Evolutionary conservation across 2,329 filamentous ascomycete species (phyloP).

Genomic region (Microdochium bolleyi): DNA sequence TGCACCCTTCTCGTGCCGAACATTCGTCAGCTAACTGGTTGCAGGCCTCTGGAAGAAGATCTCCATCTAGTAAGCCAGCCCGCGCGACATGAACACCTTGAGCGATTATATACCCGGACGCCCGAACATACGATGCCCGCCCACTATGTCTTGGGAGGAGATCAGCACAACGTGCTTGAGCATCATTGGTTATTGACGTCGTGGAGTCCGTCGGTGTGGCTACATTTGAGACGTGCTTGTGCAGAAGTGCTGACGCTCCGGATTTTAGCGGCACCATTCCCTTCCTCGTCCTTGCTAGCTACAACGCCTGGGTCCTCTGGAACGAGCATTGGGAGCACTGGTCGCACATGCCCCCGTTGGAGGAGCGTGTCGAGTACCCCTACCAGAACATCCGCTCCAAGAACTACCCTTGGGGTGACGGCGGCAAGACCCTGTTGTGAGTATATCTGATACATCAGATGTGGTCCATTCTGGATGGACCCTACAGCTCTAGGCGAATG

Average conservation of each 20-base stretch:
- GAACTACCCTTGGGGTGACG: constrained; percentile 92
- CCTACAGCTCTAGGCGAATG: background rate
- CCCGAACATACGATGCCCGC: background rate
- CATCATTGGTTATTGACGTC: background rate
- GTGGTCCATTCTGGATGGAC: constrained; percentile 1
- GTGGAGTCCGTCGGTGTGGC: background rate
- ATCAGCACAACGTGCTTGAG: background rate
- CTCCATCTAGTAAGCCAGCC: constrained; percentile 75
- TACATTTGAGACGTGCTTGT: background rate
- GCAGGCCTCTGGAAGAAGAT: constrained; percentile 93
- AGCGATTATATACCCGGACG: constrained; percentile 1
- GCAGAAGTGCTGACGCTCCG: background rate
- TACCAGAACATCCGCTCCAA: constrained; percentile 98
- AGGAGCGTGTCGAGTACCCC: constrained; percentile 87
- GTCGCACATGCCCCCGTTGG: constrained; percentile 73
- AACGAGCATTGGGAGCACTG: constrained; percentile 97
- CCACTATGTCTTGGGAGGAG: background rate
- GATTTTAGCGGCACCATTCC: constrained; percentile 62
- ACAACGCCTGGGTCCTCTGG: constrained; percentile 90
- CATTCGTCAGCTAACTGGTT: constrained; percentile 21
- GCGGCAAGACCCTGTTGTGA: constrained; percentile 80
- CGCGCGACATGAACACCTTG: constrained; percentile 1
- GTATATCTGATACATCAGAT: constrained; percentile 18
- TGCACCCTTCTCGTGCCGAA: constrained; percentile 1
- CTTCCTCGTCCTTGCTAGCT: constrained; percentile 57